These are phyloP conservation scores for Xanthoconium purpureum DNA, from an alignment of 768 basidiomycete genomes.

Conservation along the genomic window DNA sequence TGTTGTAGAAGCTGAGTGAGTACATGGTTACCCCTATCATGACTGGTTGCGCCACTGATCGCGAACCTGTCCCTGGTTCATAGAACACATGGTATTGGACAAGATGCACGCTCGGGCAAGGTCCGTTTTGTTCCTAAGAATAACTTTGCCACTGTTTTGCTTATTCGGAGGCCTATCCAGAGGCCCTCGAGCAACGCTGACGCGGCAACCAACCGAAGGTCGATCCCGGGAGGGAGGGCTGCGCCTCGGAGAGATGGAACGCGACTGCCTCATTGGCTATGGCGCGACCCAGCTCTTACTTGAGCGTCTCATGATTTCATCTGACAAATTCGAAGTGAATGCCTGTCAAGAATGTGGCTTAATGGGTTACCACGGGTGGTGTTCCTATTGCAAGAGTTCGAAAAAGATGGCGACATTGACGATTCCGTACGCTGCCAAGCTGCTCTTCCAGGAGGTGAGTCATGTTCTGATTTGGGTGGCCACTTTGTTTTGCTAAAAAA, in stretches of 20 bases:
- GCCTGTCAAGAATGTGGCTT: conserved; percentile 93
- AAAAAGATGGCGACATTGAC: conserved; percentile 95
- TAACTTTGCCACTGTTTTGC: not conserved
- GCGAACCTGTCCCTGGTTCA: conserved; percentile 14
- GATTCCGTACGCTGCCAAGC: conserved; percentile 94
- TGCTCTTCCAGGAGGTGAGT: conserved; percentile 84
- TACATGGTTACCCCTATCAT: not conserved
- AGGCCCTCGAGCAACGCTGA: conserved; percentile 93
- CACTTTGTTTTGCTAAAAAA: conserved; percentile 1
- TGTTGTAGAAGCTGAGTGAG: conserved; percentile 86
- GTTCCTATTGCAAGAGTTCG: conserved; percentile 96
- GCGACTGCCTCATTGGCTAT: conserved; percentile 96
- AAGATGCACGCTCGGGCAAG: conserved; percentile 99
- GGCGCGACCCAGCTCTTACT: conserved; percentile 97
- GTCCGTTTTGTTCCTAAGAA: conserved; percentile 38
- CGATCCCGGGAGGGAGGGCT: conserved; percentile 96
- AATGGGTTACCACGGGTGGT: conserved; percentile 95
- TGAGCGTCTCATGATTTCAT: conserved; percentile 98
- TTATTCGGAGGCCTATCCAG: conserved; percentile 39
- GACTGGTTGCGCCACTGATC: not conserved
- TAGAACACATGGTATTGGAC: conserved; percentile 99
- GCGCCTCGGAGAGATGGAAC: conserved; percentile 98
- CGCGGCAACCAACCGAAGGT: conserved; percentile 97
- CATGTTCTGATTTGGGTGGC: not conserved
- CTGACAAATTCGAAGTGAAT: conserved; percentile 96